Evolutionary conservation across 345 rosid genomes (phyloP).

Genomic region (Diplotaxis tenuifolia): DNA sequence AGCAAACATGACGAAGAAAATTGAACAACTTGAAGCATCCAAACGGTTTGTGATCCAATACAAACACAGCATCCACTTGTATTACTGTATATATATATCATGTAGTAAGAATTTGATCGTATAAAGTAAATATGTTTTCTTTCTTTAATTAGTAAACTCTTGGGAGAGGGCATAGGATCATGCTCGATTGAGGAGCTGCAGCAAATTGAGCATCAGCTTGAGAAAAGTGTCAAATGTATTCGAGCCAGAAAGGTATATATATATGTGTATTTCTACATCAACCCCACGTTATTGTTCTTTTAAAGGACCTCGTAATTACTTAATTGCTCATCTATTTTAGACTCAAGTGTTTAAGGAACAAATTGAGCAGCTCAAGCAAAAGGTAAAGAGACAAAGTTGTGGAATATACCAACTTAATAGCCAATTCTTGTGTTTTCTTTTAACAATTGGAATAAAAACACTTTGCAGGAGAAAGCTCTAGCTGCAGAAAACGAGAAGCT

Average conservation of each 20-base stretch:
- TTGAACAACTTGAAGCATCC: constrained; percentile 72
- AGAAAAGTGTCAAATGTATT: constrained; percentile 51
- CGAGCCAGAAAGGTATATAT: constrained; percentile 58
- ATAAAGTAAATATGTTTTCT: not conserved
- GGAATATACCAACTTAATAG: constrained; percentile 21
- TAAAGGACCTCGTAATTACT: not conserved
- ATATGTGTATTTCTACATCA: not conserved
- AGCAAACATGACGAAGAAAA: constrained; percentile 66
- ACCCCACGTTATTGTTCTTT: not conserved
- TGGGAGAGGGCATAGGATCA: constrained; percentile 53
- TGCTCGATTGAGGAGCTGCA: constrained; percentile 61
- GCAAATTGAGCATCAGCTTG: constrained; percentile 59
- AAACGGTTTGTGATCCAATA: constrained; percentile 47
- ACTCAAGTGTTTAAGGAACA: constrained; percentile 69
- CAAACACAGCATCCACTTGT: constrained; percentile 1
- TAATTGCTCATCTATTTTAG: constrained; percentile 37
- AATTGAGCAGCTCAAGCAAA: constrained; percentile 58
- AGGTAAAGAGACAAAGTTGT: constrained; percentile 44
- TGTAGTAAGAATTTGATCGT: not conserved
- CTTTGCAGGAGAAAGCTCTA: constrained; percentile 55
- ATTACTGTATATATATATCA: not conserved
- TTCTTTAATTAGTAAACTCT: constrained; percentile 44
- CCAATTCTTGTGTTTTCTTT: constrained; percentile 5
- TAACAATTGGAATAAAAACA: constrained; percentile 15
- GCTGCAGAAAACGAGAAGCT: constrained; percentile 59